Evolutionary conservation across 306 rosid genomes (phyloP).

Genomic region (Trifolium fragiferum): DNA sequence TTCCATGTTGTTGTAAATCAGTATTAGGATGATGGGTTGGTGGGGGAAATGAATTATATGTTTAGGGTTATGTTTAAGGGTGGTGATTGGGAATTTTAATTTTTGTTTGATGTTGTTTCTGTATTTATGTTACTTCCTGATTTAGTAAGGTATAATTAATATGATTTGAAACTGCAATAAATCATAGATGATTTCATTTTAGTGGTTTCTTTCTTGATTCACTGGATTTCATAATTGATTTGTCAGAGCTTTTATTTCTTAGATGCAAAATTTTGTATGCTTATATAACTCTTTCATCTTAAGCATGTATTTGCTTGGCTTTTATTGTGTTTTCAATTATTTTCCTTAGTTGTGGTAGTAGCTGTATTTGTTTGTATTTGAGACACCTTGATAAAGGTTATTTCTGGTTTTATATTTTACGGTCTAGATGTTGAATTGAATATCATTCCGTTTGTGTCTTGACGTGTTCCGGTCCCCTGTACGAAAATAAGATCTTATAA

Average conservation of each 20-base stretch:
- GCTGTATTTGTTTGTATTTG: constrained; percentile 22
- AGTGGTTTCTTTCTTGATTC: constrained; percentile 31
- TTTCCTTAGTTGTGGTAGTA: constrained; percentile 2
- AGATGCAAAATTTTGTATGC: constrained; percentile 15
- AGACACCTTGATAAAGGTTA: constrained; percentile 18
- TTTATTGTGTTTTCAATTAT: constrained; percentile 32
- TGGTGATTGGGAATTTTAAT: neutral
- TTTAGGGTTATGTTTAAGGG: too few relatives aligned
- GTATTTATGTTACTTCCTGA: constrained; percentile 33
- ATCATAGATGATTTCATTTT: constrained; percentile 11
- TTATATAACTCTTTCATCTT: neutral
- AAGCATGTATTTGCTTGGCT: constrained; percentile 36
- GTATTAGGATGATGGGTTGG: neutral
- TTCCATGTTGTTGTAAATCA: constrained; percentile 18
- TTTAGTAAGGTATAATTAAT: constrained; percentile 38
- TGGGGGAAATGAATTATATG: too few relatives aligned
- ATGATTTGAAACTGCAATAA: constrained; percentile 34
- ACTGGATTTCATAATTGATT: constrained; percentile 35
- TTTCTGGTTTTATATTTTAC: constrained; percentile 22
- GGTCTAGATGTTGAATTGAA: constrained; percentile 39
- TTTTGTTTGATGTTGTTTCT: constrained; percentile 26
- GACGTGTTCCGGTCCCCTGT: constrained; percentile 5
- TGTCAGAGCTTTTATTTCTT: neutral
- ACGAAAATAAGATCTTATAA: neutral
- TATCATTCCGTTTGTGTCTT: constrained; percentile 35